phyloP scores from a whole-genome alignment of 1,284 basidiomycete species.

The Pyrrhoderma noxium region DNA sequence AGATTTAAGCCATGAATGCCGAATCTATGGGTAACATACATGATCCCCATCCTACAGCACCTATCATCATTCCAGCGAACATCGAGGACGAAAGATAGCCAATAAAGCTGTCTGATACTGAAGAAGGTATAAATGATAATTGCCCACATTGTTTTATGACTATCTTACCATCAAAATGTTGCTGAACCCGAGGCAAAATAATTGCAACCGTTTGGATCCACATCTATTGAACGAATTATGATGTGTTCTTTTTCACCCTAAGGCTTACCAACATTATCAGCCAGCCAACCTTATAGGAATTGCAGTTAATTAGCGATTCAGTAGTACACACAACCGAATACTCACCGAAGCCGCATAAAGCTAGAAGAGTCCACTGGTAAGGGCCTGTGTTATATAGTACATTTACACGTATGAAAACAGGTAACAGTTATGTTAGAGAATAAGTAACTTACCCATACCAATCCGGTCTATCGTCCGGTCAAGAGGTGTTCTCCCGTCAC shows the following conservation, averaged over 20 bases:
- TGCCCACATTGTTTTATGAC: constrained; percentile 4
- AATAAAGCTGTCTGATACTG: constrained; percentile 69
- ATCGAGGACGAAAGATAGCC: constrained; percentile 73
- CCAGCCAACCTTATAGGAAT: constrained; percentile 60
- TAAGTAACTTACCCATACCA: constrained; percentile 63
- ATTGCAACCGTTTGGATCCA: constrained; percentile 87
- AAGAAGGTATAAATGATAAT: background rate
- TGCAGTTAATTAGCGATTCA: background rate
- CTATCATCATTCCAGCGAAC: constrained; percentile 95
- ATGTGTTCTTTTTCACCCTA: constrained; percentile 13
- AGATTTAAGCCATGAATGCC: background rate
- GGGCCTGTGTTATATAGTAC: no score
- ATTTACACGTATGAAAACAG: no score
- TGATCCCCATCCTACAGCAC: constrained; percentile 88
- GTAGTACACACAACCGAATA: constrained; percentile 14
- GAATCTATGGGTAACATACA: constrained; percentile 38
- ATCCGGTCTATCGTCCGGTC: constrained; percentile 85
- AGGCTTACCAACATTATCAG: constrained; percentile 63
- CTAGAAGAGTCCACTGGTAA: constrained; percentile 77
- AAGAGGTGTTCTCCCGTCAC: constrained; percentile 60
- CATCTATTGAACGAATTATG: constrained; percentile 53
- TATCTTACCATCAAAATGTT: constrained; percentile 66
- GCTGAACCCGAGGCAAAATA: constrained; percentile 86
- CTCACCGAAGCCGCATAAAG: constrained; percentile 56
- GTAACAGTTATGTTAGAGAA: constrained; percentile 6